Conservation (phyloP, 2,329 filamentous ascomycete genomes). For the Clonostachys byssicola region DNA sequence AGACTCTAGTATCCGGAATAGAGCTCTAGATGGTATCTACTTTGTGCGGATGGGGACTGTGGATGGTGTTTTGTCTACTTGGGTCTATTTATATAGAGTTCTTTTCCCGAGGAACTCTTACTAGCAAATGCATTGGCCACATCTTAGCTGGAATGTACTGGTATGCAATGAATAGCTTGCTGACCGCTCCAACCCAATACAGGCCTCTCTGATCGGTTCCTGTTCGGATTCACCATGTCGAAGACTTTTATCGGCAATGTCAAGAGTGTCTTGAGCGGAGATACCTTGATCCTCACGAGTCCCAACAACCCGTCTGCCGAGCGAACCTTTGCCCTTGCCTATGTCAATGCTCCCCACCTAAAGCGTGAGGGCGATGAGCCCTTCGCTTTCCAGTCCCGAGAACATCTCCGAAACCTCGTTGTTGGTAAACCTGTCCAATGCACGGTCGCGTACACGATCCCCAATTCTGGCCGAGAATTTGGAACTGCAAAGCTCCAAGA, state of each 20-base stretch:
- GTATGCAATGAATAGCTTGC: too few relatives aligned
- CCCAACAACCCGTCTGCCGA: slow-evolving; percentile 78
- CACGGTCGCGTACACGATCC: slow-evolving; percentile 81
- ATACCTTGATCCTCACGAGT: slow-evolving; percentile 82
- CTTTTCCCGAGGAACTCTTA: too few relatives aligned
- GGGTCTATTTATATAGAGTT: too few relatives aligned
- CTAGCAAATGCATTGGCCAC: too few relatives aligned
- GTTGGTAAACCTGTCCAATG: slow-evolving; percentile 88
- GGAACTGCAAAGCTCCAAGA: slow-evolving; percentile 74
- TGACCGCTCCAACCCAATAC: too few relatives aligned
- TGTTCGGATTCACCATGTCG: slow-evolving; percentile 29
- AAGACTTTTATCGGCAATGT: slow-evolving; percentile 67
- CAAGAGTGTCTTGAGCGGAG: slow-evolving; percentile 91
- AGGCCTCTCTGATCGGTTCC: too few relatives aligned
- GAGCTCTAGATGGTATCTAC: too few relatives aligned
- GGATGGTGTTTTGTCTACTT: too few relatives aligned
- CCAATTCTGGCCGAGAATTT: slow-evolving; percentile 82
- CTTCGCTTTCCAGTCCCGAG: slow-evolving; percentile 90
- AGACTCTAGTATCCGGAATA: too few relatives aligned
- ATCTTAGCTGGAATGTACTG: too few relatives aligned
- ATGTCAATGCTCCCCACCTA: slow-evolving; percentile 83
- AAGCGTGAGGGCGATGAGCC: slow-evolving; percentile 88
- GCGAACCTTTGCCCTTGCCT: slow-evolving; percentile 84
- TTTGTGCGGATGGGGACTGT: too few relatives aligned
- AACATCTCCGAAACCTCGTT: slow-evolving; percentile 78